These are phyloP conservation scores for Dictyostelium capitatum DNA, from an alignment of 78 protist species.

Conservation along the genomic window DNA sequence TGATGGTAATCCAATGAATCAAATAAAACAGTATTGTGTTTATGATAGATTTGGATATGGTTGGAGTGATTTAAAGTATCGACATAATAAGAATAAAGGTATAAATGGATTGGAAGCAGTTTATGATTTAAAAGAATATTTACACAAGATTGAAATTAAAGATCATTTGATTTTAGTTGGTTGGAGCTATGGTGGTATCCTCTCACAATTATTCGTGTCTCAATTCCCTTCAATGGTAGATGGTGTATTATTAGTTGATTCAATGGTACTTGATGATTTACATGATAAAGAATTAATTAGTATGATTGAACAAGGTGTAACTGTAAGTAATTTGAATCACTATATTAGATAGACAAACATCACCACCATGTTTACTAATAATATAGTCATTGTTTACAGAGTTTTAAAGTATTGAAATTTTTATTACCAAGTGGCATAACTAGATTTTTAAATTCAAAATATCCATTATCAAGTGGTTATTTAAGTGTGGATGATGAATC, in stretches of 20 bases:
- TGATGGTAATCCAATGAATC: not conserved
- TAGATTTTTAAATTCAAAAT: not conserved
- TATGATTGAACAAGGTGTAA: not conserved
- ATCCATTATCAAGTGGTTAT: slow-evolving; percentile 59
- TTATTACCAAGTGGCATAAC: slow-evolving; percentile 14
- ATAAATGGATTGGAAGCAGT: not conserved
- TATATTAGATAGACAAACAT: too few species aligned
- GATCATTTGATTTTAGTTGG: slow-evolving; percentile 32
- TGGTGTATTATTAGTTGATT: slow-evolving; percentile 47
- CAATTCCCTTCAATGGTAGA: not conserved
- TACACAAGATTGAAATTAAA: not conserved
- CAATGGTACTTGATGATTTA: slow-evolving; percentile 39
- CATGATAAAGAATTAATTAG: not conserved
- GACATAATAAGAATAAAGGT: not conserved
- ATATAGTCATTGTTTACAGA: not conserved
- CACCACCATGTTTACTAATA: not conserved
- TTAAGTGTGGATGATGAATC: not conserved
- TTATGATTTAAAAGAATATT: slow-evolving; percentile 21
- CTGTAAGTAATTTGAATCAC: slow-evolving; percentile 1
- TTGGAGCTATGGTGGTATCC: slow-evolving; percentile 55
- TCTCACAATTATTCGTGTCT: slow-evolving; percentile 1
- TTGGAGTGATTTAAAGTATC: slow-evolving; percentile 10
- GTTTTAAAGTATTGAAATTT: slow-evolving; percentile 25
- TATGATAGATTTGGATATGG: slow-evolving; percentile 73
- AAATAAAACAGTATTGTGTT: slow-evolving; percentile 32